Base-by-base conservation (phyloP, 257 asterid genomes). In the Rhazya stricta region DNA sequence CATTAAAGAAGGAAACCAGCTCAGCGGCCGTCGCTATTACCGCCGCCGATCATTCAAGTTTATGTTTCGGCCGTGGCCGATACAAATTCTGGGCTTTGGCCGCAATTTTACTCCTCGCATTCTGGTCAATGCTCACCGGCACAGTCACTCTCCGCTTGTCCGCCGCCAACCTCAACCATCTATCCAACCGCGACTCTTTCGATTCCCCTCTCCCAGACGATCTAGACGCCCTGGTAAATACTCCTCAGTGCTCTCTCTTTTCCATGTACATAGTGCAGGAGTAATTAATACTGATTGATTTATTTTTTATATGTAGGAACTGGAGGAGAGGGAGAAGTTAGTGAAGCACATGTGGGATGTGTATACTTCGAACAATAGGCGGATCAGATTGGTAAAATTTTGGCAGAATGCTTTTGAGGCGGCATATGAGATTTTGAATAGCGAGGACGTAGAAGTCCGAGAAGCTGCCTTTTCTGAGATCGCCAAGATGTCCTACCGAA, bases 271-370 rank as follows among this genome's bases (percentile, higher is more conserved):
- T 32, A 46, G 27, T n/a, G 69, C 25, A 34, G 18, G 65, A 57
- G 67, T 63, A 63, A 41, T 63, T 43, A 30, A 12, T 43, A 19
- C 8, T 21, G 27, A 53, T 71, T 29, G 62, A 63, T 54, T 48
- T 67, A 25, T 41, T 25, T 62, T 78, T 41, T 63, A 63, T 80
- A 19, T 9, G 19, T 79, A 93, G 98, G 96, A 88, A 87, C 77
- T 93, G 89, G 98, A 93, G 89, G 98, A 93, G 84, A 91, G 98
- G 81, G 96, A 90, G 92, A 88, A 86, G 78, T 53, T 89, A 88
- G 98, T 91, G 90, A 87, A 84, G 84, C 96, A 89, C 72, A 90
- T 91, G 96, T 93, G 98, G 98, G 96, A 91, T 83, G 96, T 91
- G 79, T 93, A 93, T 56, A 84, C 89, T 45, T 78, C 82, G 65